A percentile compares a stretch with the other conserved stretches of the same genome.
Conservation (phyloP, 2,329 filamentous ascomycete species). For the Verticillium albo-atrum region DNA sequence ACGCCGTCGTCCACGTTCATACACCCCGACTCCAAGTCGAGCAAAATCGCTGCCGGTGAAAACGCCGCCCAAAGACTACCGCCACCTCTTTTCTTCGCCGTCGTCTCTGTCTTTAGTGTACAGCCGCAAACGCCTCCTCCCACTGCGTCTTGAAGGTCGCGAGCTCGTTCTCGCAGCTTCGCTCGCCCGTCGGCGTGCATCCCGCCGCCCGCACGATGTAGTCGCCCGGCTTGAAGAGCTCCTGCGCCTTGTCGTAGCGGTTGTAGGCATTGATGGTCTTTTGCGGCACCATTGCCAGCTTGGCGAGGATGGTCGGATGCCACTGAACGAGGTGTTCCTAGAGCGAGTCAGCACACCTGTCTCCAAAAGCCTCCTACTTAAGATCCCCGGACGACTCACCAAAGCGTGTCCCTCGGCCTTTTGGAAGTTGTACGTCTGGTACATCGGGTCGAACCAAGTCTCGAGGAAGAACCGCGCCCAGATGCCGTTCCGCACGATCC, state of each 20-base stretch:
- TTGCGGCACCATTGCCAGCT: conserved; percentile 86
- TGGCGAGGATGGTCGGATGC: conserved; percentile 93
- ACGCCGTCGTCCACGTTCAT: background rate
- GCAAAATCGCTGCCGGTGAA: background rate
- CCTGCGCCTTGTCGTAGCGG: conserved; percentile 47
- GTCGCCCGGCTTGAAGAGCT: conserved; percentile 73
- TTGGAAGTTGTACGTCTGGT: conserved; percentile 91
- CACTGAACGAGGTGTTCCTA: conserved; percentile 89
- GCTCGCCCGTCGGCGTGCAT: conserved; percentile 56
- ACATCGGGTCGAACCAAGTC: conserved; percentile 93
- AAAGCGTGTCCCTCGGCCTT: conserved; percentile 90
- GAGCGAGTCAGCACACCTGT: background rate
- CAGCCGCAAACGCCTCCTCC: conserved; percentile 31
- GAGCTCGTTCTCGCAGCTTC: conserved; percentile 71
- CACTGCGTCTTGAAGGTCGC: conserved; percentile 43
- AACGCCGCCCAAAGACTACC: conserved; percentile 1
- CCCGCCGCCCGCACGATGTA: conserved; percentile 75
- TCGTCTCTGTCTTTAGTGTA: background rate
- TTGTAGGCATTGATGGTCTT: conserved; percentile 77
- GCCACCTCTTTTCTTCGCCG: background rate
- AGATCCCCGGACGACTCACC: conserved; percentile 56
- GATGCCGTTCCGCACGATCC: conserved; percentile 76
- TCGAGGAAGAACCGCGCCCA: conserved; percentile 94
- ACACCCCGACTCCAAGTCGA: background rate
- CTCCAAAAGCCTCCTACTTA: no score